Evolutionary conservation across 2,329 filamentous ascomycete genomes (phyloP), one percentile per base, ranked within the genome.

Genomic region (Colletotrichum neosansevieriae): DNA sequence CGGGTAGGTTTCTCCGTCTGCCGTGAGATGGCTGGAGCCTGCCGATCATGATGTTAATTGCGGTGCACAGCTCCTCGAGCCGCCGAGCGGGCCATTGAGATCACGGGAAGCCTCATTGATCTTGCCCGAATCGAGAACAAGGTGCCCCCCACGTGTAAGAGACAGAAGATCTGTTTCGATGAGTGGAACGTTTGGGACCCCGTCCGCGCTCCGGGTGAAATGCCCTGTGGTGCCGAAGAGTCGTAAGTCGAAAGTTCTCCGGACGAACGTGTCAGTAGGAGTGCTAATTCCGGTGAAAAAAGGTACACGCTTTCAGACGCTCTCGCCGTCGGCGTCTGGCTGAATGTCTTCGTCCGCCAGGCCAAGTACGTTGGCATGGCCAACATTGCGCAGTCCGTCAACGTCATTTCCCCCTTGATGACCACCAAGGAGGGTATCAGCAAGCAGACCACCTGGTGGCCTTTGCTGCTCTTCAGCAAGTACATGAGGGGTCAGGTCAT

Each of bases 181-280:
- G 92, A 94, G 78, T 94, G 92, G 92, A 94, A 94, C 76, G 91
- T 94, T 9, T 94, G 92, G 92, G 91, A 93, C 73, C 90, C 91
- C 0, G 82, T 85, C 60, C 87, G 91, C 9, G 91, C 92, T 0
- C 90, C 90, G 0, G 92, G 92, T 15, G 88, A 91, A 73, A 77
- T 86, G 69, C 29, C 29, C 29, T 29, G 29, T 29, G 92, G 92
- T 15, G 92, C 90, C 6, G 92, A 94, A 78, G 91, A 94, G 76
- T 53, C 66, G 66, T 69, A 81, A 79, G 73, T 74, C 58, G 12
- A 29, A 29, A 63, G 45, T 3, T 34, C 4, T 6, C 24, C n/a
- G 10, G n/a, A 9, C 12, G 15, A 34, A 3, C 17, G 24, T 4
- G 36, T 42, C 15, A 24, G 24, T 24, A 24, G 42, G 21, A 13